Evolutionary conservation across 2,329 filamentous ascomycete species (phyloP).

Genomic region (Cadophora gregata): DNA sequence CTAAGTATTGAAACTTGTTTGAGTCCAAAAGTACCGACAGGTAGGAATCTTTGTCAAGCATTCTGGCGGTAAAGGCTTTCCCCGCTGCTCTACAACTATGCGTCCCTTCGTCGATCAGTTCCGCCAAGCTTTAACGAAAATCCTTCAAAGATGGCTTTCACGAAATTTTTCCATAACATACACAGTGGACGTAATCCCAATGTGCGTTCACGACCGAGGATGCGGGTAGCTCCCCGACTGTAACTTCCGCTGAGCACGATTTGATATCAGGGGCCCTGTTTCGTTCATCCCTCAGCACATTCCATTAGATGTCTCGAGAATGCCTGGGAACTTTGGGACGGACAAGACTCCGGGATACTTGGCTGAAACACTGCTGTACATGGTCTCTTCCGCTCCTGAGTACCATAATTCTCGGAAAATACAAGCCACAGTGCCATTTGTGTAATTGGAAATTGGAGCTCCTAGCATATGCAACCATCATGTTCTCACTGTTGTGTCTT

Average conservation of each 20-base stretch:
- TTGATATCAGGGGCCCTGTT: not conserved
- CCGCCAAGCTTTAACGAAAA: not conserved
- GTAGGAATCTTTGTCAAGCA: not conserved
- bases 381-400: not conserved
- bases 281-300: not conserved
- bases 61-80: not conserved
- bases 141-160: not conserved
- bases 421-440: not conserved
- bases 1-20: too few relatives aligned
- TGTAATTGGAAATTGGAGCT: too few relatives aligned
- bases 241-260: not conserved
- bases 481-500: conserved; percentile 2
- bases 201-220: not conserved
- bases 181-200: not conserved
- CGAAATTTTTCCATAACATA: not conserved
- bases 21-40: not conserved
- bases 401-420: not conserved
- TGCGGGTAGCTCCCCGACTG: not conserved
- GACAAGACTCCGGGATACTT: not conserved
- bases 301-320: not conserved
- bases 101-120: not conserved
- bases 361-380: not conserved
- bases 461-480: not conserved
- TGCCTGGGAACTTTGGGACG: not conserved
- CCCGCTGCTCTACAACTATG: not conserved